Evolutionary conservation across 2,329 filamentous ascomycete genomes (phyloP).

Genomic region (Meredithiella fracta): DNA sequence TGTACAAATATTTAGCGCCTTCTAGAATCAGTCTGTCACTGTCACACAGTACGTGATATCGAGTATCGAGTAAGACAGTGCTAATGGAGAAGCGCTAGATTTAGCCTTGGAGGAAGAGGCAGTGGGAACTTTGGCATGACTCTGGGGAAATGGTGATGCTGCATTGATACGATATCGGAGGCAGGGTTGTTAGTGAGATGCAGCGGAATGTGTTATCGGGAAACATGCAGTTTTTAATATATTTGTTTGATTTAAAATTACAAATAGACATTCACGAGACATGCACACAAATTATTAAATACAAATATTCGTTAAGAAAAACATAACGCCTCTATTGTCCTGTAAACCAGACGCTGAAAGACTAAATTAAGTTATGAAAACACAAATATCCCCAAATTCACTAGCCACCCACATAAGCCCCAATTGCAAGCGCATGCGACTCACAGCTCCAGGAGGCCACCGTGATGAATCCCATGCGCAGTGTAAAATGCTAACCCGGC

Average conservation of each 20-base stretch:
- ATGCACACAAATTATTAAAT: not conserved
- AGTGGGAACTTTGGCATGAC: not conserved
- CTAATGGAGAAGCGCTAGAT: no score
- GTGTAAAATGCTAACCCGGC: no score
- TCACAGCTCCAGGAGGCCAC: no score
- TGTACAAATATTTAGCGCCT: no score
- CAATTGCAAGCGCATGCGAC: not conserved
- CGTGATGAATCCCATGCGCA: no score
- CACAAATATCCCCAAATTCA: not conserved
- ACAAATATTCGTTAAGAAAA: not conserved
- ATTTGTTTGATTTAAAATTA: not conserved
- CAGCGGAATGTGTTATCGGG: not conserved
- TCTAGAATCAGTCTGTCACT: no score
- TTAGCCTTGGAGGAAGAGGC: no score
- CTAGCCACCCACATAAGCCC: not conserved
- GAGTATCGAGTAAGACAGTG: no score
- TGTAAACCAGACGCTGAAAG: slow-evolving; percentile 5
- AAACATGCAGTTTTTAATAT: not conserved
- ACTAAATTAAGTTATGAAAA: not conserved
- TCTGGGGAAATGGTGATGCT: not conserved
- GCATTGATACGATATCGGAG: slow-evolving; percentile 1
- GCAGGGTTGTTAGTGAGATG: not conserved
- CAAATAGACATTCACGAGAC: not conserved
- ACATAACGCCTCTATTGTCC: slow-evolving; percentile 5
- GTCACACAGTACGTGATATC: no score